Base-by-base conservation (phyloP, 148 eudicot species). In the Rhododendron simsii region DNA sequence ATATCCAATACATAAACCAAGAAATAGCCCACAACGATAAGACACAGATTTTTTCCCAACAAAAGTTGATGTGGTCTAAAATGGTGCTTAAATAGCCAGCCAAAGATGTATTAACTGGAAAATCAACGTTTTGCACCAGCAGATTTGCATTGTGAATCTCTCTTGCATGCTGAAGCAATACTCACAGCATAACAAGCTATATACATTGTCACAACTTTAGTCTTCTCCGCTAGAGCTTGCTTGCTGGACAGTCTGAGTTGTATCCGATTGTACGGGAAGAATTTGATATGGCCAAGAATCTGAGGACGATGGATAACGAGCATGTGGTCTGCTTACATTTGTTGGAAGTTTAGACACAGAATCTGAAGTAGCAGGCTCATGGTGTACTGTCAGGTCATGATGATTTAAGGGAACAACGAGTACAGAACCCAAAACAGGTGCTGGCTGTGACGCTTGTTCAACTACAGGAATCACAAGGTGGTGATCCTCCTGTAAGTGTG, bases 231-330 rank as follows among this genome's bases (percentile, higher is more conserved):
- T 55, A 61, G 2, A 21, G 28, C 78, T 85, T 7, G 37, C 30
- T 18, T 59, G 59, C 83, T 81, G 82, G 45, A 39, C 53, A 71
- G 53, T 71, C 41, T 81, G 83, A 51, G 83, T 57, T 30, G 83
- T 20, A 51, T 85, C 88, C 2, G 88, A 85, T 85, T 86, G 89
- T 84, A 88, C 87, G 41, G 92, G 74, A 48, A 95, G 91, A 89
- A 95, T 88, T 65, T 94, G 89, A 86, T 88, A 87, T 18, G 98
- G 91, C 98, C 98, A 95, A 26, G 94, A 92, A 88, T 94, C 96
- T 1, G 93, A 92, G 30, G 95, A 86, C 2, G 96, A 88, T 3
- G 96, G 96, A 86, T 95, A 95, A 76, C 98, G 92, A 21, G 98
- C 89, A 50, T 88, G 92, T 48, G 98, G 98, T 81, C 87, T 94